Percentiles rank a stretch among this genome's conserved stretches.
Evolutionary conservation across 495 filamentous ascomycete genomes (phyloP).

Genomic region (Penicillium turbatum): DNA sequence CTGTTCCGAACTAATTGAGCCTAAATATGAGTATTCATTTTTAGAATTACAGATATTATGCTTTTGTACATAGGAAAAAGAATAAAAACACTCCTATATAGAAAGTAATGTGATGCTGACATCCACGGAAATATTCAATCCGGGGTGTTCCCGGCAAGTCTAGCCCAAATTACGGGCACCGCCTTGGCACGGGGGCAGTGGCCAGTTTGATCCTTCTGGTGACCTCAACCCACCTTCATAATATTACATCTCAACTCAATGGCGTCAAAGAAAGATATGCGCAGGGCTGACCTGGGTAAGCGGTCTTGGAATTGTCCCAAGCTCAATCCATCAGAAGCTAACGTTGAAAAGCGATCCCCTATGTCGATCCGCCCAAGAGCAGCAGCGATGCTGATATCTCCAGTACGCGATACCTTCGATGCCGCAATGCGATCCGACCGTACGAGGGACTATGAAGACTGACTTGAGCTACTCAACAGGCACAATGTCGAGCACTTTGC

Average conservation of each 20-base stretch:
- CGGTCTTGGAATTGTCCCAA: conserved; percentile 2
- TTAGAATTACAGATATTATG: too few relatives aligned
- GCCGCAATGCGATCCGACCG: not conserved
- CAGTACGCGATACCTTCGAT: conserved; percentile 31
- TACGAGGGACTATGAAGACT: conserved; percentile 1
- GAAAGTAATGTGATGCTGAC: too few relatives aligned
- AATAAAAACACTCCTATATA: too few relatives aligned
- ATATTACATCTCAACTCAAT: conserved; percentile 38
- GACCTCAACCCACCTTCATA: conserved; percentile 4
- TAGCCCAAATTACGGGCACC: conserved; percentile 9
- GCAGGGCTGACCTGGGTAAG: conserved; percentile 76
- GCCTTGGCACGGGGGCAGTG: conserved; percentile 12
- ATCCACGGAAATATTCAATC: conserved; percentile 12
- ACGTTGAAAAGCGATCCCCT: conserved; percentile 53
- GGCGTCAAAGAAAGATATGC: conserved; percentile 82
- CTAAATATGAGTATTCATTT: too few relatives aligned
- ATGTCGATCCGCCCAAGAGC: conserved; percentile 53
- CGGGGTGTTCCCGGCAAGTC: conserved; percentile 7
- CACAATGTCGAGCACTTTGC: conserved; percentile 76
- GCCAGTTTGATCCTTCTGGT: conserved; percentile 12
- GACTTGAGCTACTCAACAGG: conserved; percentile 35
- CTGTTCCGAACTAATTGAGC: too few relatives aligned
- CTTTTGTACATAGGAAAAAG: too few relatives aligned
- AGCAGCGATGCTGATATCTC: conserved; percentile 52
- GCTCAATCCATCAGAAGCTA: conserved; percentile 4